Conservation (phyloP, 176 grass and related monocot species). For the Rhynchospora tenuis region DNA sequence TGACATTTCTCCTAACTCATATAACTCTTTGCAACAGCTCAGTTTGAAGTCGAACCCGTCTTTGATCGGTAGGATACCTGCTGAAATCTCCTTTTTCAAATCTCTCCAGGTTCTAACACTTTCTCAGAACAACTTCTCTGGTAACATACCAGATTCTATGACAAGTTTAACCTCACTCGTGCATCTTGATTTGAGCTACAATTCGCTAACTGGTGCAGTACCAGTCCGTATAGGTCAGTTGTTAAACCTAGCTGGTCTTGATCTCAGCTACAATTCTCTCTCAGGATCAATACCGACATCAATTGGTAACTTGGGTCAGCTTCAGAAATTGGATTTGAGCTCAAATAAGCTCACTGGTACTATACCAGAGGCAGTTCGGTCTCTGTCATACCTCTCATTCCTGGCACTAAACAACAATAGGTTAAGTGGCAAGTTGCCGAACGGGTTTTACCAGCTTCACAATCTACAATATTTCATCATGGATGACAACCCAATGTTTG, state of each 20-base stretch:
- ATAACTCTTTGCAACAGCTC: constrained; percentile 62
- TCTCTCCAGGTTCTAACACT: constrained; percentile 77
- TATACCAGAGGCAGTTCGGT: constrained; percentile 42
- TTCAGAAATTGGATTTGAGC: constrained; percentile 96
- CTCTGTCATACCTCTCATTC: constrained; percentile 60
- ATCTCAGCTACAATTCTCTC: constrained; percentile 86
- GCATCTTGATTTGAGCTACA: constrained; percentile 95
- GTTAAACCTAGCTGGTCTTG: constrained; percentile 46
- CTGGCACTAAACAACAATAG: constrained; percentile 68
- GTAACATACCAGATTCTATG: constrained; percentile 53
- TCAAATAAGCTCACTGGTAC: constrained; percentile 58
- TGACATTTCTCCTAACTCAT: constrained; percentile 32
- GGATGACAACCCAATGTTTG: constrained; percentile 71
- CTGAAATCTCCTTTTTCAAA: constrained; percentile 40
- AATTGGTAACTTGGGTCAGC: constrained; percentile 56
- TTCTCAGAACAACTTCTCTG: constrained; percentile 71
- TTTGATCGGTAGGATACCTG: constrained; percentile 48
- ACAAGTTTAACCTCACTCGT: constrained; percentile 47
- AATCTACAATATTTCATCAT: constrained; percentile 91
- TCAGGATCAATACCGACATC: constrained; percentile 51
- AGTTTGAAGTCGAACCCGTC: constrained; percentile 67
- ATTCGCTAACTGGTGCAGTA: constrained; percentile 48
- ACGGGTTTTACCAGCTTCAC: constrained; percentile 39
- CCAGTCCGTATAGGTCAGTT: constrained; percentile 46
- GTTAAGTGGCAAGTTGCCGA: constrained; percentile 47